Conservation (phyloP, 208 protist genomes). For the Balamuthia mandrillaris region DNA sequence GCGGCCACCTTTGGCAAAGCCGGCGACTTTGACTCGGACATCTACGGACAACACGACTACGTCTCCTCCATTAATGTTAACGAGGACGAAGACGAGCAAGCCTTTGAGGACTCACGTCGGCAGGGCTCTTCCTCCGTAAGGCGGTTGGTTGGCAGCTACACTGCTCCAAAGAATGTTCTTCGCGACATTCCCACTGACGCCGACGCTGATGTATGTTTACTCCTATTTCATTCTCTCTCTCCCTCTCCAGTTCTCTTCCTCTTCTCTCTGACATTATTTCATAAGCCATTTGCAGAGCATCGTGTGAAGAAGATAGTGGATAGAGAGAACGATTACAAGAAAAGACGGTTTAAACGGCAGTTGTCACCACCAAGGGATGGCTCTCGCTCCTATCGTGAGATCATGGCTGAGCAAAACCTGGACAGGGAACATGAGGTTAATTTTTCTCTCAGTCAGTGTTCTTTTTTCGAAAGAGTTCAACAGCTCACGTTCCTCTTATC, state of each 20-base stretch:
- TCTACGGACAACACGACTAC: background rate
- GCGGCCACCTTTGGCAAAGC: background rate
- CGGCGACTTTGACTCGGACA: background rate
- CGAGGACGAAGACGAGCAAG: conserved; percentile 22
- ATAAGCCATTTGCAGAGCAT: conserved; percentile 26
- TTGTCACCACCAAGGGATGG: background rate
- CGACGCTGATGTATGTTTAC: background rate
- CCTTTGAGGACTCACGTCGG: background rate
- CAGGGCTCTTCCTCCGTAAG: background rate
- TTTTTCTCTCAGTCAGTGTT: too few relatives aligned
- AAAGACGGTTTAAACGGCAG: background rate
- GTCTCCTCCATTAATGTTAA: conserved; percentile 8
- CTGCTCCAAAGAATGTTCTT: conserved; percentile 18
- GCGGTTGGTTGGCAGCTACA: conserved; percentile 14
- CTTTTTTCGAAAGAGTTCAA: too few relatives aligned
- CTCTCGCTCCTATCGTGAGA: background rate
- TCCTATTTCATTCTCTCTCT: background rate
- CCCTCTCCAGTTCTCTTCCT: background rate
- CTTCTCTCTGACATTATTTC: background rate
- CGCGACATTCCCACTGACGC: conserved; percentile 20
- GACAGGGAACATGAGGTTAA: conserved; percentile 25
- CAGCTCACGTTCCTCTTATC: background rate
- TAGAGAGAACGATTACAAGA: conserved; percentile 34
- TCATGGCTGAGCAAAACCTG: conserved; percentile 19
- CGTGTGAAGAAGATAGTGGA: background rate